Conservation (phyloP, 2,329 filamentous ascomycete genomes). For the Xylaria sp. region DNA sequence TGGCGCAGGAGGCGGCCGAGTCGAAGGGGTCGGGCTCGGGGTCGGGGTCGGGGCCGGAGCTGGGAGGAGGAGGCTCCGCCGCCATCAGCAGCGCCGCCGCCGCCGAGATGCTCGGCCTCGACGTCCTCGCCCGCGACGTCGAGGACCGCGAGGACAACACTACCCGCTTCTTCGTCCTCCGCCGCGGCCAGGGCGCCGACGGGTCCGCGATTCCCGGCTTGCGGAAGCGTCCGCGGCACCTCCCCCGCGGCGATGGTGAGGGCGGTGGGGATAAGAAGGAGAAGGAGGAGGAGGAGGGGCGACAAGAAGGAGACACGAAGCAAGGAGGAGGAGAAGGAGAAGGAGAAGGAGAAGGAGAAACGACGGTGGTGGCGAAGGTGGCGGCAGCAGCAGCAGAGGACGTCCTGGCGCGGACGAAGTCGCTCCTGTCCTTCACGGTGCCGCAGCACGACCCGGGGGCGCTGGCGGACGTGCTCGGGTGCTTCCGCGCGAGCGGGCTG, state of each 20-base stretch:
- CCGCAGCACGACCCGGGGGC: constrained; percentile 78
- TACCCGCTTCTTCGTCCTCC: constrained; percentile 76
- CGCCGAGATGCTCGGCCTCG: constrained; percentile 67
- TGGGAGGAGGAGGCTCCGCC: no score
- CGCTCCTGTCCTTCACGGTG: constrained; percentile 81
- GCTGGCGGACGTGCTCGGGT: constrained; percentile 76
- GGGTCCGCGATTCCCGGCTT: no score
- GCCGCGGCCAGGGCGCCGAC: constrained; percentile 22
- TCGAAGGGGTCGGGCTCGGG: no score
- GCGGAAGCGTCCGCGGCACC: no score
- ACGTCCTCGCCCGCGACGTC: constrained; percentile 69
- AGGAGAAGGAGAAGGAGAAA: neutral
- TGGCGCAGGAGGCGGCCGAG: constrained; percentile 60
- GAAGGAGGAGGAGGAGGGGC: constrained; percentile 3
- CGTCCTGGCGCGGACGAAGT: constrained; percentile 56
- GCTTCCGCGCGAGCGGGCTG: constrained; percentile 72
- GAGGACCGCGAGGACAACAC: constrained; percentile 76
- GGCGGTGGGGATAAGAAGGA: constrained; percentile 17
- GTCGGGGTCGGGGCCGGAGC: no score
- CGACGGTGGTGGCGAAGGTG: constrained; percentile 6
- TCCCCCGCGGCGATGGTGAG: neutral
- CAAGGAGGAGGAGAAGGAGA: constrained; percentile 16
- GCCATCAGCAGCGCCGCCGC: constrained; percentile 80
- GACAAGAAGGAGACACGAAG: neutral
- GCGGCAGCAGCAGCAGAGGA: constrained; percentile 4